These are phyloP conservation scores for Xylariomycetidae sp. DNA, from an alignment of 2,329 filamentous ascomycete genomes.

Conservation along the genomic window DNA sequence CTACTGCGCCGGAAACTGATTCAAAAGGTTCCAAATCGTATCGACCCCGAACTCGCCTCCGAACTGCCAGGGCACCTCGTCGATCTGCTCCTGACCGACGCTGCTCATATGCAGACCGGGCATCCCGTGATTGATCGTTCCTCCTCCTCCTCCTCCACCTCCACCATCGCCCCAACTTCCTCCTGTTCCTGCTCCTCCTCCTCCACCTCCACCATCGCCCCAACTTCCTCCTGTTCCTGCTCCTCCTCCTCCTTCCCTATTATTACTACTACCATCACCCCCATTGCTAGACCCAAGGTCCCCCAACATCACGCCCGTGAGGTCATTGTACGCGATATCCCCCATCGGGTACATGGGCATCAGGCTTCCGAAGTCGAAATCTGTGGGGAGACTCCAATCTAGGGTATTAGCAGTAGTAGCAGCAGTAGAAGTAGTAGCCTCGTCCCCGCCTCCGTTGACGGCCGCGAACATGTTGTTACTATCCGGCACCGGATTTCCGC, in stretches of 20 bases:
- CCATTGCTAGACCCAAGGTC: too few relatives aligned
- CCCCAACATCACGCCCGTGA: conserved; percentile 41
- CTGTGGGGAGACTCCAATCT: conserved; percentile 39
- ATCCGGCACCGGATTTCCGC: too few relatives aligned
- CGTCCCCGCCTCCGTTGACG: too few relatives aligned
- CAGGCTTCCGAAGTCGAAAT: conserved; percentile 46
- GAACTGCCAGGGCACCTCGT: conserved; percentile 43
- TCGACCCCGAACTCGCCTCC: conserved; percentile 51
- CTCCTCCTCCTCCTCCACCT: conserved; percentile 1
- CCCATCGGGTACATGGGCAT: conserved; percentile 53
- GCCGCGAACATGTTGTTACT: conserved; percentile 15
- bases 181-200: conserved; percentile 12
- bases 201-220: conserved; percentile 6
- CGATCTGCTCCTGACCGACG: conserved; percentile 9
- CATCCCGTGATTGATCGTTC: conserved; percentile 6
- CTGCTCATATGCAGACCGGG: conserved; percentile 11
- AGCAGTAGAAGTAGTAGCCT: too few relatives aligned
- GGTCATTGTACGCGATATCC: conserved; percentile 53
- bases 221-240: conserved; percentile 12
- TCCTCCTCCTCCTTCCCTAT: conserved; percentile 4
- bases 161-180: conserved; percentile 6
- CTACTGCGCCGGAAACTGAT: conserved; percentile 37
- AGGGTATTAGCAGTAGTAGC: too few relatives aligned
- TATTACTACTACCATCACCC: conserved; percentile 12
- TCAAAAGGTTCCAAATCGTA: conserved; percentile 53